These are phyloP conservation scores for Bipolaris bicolor DNA, from an alignment of 2,329 filamentous ascomycete species.

Conservation along the genomic window DNA sequence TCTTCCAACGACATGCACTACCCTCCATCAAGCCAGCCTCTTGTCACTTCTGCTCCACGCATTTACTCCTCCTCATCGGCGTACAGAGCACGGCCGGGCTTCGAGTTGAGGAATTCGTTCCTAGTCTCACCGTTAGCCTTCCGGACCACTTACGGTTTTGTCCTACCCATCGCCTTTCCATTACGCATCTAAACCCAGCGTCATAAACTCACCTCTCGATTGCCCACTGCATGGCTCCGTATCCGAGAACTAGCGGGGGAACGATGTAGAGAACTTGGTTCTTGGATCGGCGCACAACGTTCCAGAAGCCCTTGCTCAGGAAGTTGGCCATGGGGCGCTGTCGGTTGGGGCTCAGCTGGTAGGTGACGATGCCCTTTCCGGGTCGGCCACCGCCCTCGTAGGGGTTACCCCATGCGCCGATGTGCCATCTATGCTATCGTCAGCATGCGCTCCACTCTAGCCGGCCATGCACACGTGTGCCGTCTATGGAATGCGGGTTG, in stretches of 20 bases:
- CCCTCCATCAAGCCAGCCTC: conserved; percentile 13
- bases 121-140: conserved; percentile 50
- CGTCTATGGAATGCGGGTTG: conserved; percentile 9
- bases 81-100: conserved; percentile 68
- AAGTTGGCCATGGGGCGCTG: conserved; percentile 85
- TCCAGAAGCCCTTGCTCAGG: conserved; percentile 86
- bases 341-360: conserved; percentile 83
- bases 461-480: conserved; percentile 12
- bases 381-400: conserved; percentile 50
- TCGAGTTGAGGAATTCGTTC: conserved; percentile 83
- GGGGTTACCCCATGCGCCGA: conserved; percentile 48
- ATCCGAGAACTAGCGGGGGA: conserved; percentile 77
- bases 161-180: neutral
- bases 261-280: conserved; percentile 88
- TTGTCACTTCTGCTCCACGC: neutral
- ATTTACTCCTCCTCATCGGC: conserved; percentile 48
- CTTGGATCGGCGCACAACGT: conserved; percentile 86
- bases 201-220: conserved; percentile 75
- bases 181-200: neutral
- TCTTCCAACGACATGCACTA: neutral
- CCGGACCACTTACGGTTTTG: neutral
- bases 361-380: conserved; percentile 69
- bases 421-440: conserved; percentile 42
- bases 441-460: conserved; percentile 17
- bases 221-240: conserved; percentile 89